These are phyloP conservation scores for Vaccinium corymbosum DNA, from an alignment of 148 eudicot species.

Conservation along the genomic window DNA sequence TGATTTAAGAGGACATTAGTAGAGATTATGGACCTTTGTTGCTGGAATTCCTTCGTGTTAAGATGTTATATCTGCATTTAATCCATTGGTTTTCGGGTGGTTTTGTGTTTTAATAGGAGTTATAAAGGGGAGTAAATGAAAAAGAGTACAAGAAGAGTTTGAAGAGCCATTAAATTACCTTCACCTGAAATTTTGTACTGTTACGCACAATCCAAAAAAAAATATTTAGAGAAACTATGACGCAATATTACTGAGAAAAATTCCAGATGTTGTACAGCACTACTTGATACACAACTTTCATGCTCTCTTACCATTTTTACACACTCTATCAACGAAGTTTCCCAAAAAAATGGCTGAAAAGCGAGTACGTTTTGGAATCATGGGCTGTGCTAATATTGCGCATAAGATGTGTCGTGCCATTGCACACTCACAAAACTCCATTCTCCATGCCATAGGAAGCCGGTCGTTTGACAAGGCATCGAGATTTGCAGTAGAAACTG, in stretches of 20 bases:
- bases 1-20: too few species aligned
- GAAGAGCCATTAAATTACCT: neutral
- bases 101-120: neutral
- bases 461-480: slow-evolving; percentile 45
- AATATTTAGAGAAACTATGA: neutral
- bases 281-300: neutral
- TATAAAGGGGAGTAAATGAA: neutral
- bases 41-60: too few species aligned
- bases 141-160: neutral
- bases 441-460: slow-evolving; percentile 43
- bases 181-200: neutral
- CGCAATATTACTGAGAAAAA: neutral
- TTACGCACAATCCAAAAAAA: neutral
- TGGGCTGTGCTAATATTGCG: slow-evolving; percentile 58
- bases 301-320: neutral
- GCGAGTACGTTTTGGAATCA: slow-evolving; percentile 37
- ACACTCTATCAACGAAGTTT: neutral
- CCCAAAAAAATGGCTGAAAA: slow-evolving; percentile 18
- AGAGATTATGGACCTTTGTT: too few species aligned
- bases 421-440: slow-evolving; percentile 30
- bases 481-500: slow-evolving; percentile 27
- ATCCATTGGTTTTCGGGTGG: neutral
- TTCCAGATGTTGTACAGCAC: neutral
- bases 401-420: slow-evolving; percentile 50
- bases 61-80: neutral